Percentiles rank a stretch among this genome's conserved stretches.
Evolutionary conservation across 306 rosid genomes (phyloP).

Genomic region (Quercus bicolor): DNA sequence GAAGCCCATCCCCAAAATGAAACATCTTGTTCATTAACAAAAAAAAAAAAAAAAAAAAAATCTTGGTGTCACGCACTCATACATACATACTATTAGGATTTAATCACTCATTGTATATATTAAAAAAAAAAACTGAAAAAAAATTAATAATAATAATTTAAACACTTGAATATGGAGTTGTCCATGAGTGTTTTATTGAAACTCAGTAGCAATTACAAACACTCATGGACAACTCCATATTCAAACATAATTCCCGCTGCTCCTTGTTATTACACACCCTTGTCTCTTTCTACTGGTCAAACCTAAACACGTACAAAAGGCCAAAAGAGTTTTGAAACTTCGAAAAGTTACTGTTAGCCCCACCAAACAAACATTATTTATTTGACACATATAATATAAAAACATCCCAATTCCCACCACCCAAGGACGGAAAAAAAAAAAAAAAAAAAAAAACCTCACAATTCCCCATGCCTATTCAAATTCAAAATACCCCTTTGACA

Average conservation of each 20-base stretch:
- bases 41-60: no score
- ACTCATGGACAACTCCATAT: neutral
- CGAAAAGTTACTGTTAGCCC: conserved; percentile 17
- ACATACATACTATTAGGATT: no score
- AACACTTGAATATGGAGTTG: no score
- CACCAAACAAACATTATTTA: neutral
- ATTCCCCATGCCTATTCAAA: conserved; percentile 4
- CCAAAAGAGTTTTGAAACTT: neutral
- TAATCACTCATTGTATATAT: no score
- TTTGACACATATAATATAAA: neutral
- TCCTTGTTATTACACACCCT: neutral
- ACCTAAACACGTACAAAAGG: neutral
- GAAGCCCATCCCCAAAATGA: no score
- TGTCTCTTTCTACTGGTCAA: neutral
- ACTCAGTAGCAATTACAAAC: no score
- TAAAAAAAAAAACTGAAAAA: no score
- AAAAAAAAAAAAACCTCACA: neutral
- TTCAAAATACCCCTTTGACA: neutral
- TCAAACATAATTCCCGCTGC: conserved; percentile 28
- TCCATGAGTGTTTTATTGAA: no score
- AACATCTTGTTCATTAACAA: no score
- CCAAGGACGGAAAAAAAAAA: neutral
- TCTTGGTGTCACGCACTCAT: no score
- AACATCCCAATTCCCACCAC: neutral
- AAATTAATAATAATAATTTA: no score